Conservation (phyloP, 2,329 filamentous ascomycete genomes). For the Beauveria pseudobassiana region DNA sequence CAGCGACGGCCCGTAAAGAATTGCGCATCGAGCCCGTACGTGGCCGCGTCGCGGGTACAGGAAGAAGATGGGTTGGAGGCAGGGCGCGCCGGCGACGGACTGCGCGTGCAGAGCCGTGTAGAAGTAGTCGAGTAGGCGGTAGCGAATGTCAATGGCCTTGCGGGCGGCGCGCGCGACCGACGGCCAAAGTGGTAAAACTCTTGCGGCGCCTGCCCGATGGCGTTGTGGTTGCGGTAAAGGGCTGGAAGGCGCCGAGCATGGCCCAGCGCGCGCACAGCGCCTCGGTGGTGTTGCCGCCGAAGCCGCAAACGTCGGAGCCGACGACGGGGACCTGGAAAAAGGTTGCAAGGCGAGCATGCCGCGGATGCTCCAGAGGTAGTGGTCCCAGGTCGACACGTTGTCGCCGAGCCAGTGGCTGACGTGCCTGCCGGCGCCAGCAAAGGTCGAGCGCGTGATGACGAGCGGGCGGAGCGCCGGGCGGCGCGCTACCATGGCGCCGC, state of each 20-base stretch:
- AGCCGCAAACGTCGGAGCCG: constrained; percentile 72
- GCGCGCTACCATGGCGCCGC: constrained; percentile 57
- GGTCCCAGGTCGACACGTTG: constrained; percentile 40
- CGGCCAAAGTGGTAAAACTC: constrained; percentile 63
- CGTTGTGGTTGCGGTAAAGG: constrained; percentile 61
- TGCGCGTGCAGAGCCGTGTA: constrained; percentile 63
- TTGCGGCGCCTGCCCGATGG: constrained; percentile 36
- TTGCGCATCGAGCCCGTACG: constrained; percentile 36
- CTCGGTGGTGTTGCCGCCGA: constrained; percentile 53
- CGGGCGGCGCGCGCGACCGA: constrained; percentile 53
- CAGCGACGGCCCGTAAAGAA: constrained; percentile 37
- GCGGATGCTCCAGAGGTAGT: constrained; percentile 51
- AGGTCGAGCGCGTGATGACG: constrained; percentile 69
- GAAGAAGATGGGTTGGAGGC: constrained; percentile 65
- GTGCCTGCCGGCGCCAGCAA: constrained; percentile 61
- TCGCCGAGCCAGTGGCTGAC: constrained; percentile 53
- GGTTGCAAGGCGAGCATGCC: constrained; percentile 50
- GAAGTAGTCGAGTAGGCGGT: constrained; percentile 65
- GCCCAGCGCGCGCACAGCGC: constrained; percentile 61
- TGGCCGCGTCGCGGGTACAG: constrained; percentile 48
- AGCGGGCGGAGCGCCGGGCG: constrained; percentile 58
- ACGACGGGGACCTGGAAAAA: constrained; percentile 64
- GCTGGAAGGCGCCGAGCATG: constrained; percentile 55
- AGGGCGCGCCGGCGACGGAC: constrained; percentile 56
- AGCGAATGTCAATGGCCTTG: constrained; percentile 61